A percentile compares a stretch with the other conserved stretches of the same genome.
phyloP scores from a whole-genome alignment of 352 stramenopile genomes.

The Globisporangium ultimum region DNA sequence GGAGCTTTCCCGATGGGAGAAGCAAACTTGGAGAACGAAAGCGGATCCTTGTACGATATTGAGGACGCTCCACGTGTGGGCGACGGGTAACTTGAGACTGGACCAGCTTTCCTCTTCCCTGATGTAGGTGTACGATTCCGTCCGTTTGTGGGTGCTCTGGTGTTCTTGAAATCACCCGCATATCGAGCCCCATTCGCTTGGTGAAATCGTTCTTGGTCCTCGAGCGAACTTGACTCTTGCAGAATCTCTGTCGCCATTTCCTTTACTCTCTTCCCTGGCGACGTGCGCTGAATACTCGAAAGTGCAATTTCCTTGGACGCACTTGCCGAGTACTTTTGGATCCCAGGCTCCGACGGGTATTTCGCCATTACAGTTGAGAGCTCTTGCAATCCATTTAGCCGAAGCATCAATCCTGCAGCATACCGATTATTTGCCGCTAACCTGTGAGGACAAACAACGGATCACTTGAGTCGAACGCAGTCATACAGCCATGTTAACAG shows the following conservation, averaged over 20 bases:
- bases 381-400: constrained; percentile 58
- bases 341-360: constrained; percentile 60
- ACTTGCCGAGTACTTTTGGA: constrained; percentile 59
- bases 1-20: constrained; percentile 46
- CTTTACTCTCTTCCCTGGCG: constrained; percentile 30
- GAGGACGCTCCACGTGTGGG: constrained; percentile 3
- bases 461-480: background rate
- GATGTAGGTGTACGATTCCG: constrained; percentile 4
- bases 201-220: constrained; percentile 20
- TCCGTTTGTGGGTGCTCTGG: background rate
- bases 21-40: constrained; percentile 41
- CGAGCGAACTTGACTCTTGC: constrained; percentile 33
- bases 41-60: constrained; percentile 15
- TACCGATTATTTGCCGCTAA: constrained; percentile 53
- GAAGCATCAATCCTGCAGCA: constrained; percentile 45
- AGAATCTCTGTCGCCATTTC: constrained; percentile 40
- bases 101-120: constrained; percentile 28
- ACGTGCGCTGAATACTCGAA: constrained; percentile 35
- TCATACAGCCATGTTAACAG: background rate
- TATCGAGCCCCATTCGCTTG: constrained; percentile 9
- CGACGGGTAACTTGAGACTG: constrained; percentile 6
- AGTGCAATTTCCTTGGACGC: constrained; percentile 60
- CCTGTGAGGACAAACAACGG: constrained; percentile 17
- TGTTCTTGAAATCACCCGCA: constrained; percentile 10
- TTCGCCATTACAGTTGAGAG: constrained; percentile 75